Conservation (phyloP, 139 green algal species). For the Chlorella ohadii region DNA sequence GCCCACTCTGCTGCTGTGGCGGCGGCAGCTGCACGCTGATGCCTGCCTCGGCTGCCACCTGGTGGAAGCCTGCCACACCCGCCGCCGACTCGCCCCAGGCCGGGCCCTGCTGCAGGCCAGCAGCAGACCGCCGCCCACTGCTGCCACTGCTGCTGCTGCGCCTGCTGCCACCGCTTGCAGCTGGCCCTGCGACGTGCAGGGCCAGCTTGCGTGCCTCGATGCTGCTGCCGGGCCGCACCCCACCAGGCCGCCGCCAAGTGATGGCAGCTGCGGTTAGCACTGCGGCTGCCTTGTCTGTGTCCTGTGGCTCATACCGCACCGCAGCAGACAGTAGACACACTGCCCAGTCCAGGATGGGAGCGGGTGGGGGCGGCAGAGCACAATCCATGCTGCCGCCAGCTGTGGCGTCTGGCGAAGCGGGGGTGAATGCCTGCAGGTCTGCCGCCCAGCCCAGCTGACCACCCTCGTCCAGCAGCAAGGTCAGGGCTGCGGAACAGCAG, state of each 20-base stretch:
- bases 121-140: not conserved
- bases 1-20: not conserved
- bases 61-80: slow-evolving; percentile 5
- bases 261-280: not conserved
- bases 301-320: slow-evolving; percentile 8
- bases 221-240: not conserved
- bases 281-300: not conserved
- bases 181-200: not conserved
- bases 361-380: not conserved
- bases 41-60: slow-evolving; percentile 18
- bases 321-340: not conserved
- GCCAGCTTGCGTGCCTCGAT: not conserved
- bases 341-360: not conserved
- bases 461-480: not conserved
- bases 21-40: not conserved
- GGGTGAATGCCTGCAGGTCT: not conserved
- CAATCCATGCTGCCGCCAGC: not conserved
- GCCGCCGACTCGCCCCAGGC: not conserved
- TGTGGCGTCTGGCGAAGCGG: too few species aligned
- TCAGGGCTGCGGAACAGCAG: not conserved
- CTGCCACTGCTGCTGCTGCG: not conserved
- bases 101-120: not conserved
- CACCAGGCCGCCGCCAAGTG: not conserved
- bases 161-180: too few species aligned
- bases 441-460: slow-evolving; percentile 2